Evolutionary conservation across 768 basidiomycete species (phyloP).

Genomic region (Panaeolus papilionaceus): DNA sequence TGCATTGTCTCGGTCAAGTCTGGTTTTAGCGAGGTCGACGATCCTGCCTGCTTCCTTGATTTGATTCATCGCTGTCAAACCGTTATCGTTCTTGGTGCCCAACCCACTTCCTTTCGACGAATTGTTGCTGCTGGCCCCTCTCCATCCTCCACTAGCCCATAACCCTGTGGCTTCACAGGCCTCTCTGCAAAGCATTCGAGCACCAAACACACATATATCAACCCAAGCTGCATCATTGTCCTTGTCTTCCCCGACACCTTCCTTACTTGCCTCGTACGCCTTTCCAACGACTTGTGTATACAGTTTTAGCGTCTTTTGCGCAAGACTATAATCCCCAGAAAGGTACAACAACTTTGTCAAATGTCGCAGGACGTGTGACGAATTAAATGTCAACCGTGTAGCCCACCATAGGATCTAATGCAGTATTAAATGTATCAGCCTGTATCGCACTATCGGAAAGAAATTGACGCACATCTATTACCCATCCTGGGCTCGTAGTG

Average conservation of each 20-base stretch:
- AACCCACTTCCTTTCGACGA: not conserved
- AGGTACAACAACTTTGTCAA: constrained; percentile 77
- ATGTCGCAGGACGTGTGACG: constrained; percentile 83
- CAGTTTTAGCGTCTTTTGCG: constrained; percentile 76
- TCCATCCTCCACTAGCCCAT: constrained; percentile 21
- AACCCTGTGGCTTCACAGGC: constrained; percentile 27
- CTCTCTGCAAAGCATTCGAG: constrained; percentile 73
- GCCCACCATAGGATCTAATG: constrained; percentile 90
- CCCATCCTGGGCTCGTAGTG: constrained; percentile 57
- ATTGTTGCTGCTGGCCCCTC: constrained; percentile 1
- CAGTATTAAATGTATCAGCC: constrained; percentile 9
- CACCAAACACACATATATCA: constrained; percentile 77
- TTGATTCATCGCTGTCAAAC: constrained; percentile 59
- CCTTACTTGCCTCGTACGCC: constrained; percentile 67
- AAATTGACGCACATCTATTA: constrained; percentile 70
- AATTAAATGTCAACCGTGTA: constrained; percentile 93
- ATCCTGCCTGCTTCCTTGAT: constrained; percentile 65
- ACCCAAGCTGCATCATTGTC: constrained; percentile 81
- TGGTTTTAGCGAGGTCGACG: constrained; percentile 63
- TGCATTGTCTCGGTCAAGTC: constrained; percentile 55
- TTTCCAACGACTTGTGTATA: constrained; percentile 89
- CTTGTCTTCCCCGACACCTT: constrained; percentile 47
- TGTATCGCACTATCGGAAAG: not conserved
- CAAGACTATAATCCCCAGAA: constrained; percentile 63
- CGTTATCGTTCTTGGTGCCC: constrained; percentile 24